Percentiles rank a stretch among this genome's conserved stretches.
Conservation (phyloP, 1,139 yeast genomes). For the Candida sp. region DNA sequence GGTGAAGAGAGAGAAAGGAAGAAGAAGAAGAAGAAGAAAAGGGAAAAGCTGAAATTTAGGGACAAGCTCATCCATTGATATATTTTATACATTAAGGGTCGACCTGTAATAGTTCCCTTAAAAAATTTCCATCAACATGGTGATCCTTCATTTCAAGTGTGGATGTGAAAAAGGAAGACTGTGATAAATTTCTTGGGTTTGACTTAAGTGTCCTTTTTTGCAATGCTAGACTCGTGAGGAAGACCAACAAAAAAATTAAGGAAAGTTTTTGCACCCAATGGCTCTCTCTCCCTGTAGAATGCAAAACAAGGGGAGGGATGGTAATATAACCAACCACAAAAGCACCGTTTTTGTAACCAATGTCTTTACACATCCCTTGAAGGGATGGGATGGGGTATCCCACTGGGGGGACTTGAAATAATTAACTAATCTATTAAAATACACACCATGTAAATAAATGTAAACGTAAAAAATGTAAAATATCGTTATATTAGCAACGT, state of each 20-base stretch:
- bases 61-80: not conserved
- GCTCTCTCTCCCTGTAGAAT: not conserved
- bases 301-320: not conserved
- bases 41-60: not conserved
- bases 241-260: too few relatives aligned
- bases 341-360: too few relatives aligned
- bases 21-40: not conserved
- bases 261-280: constrained; percentile 7
- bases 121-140: not conserved
- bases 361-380: constrained; percentile 1
- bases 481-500: constrained; percentile 1
- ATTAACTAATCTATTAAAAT: not conserved
- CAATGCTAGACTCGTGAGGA: constrained; percentile 4
- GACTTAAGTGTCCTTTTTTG: constrained; percentile 3
- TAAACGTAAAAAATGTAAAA: too few relatives aligned
- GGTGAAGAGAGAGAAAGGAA: not conserved
- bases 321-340: too few relatives aligned
- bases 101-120: constrained; percentile 1
- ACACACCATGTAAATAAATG: not conserved
- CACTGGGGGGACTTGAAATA: not conserved
- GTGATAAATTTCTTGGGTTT: not conserved
- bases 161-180: not conserved
- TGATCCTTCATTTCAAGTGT: not conserved
- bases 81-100: not conserved
- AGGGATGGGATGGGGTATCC: not conserved